These are phyloP conservation scores for Hypoxylon sp. DNA, from an alignment of 2,329 filamentous ascomycete genomes.

Conservation along the genomic window DNA sequence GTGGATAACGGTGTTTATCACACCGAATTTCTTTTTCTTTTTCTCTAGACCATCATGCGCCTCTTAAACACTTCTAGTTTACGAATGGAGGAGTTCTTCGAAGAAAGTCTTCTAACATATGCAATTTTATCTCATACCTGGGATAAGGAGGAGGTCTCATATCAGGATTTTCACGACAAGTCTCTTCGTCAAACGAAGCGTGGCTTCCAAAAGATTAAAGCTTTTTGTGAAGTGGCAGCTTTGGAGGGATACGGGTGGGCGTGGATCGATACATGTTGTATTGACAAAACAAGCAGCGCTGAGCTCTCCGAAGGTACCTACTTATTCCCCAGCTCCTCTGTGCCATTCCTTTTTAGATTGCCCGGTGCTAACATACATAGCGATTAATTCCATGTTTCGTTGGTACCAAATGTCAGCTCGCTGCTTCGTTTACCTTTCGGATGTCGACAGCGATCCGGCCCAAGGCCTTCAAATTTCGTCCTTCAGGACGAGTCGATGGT, in stretches of 20 bases:
- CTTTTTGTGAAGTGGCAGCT: background rate
- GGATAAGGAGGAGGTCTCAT: constrained; percentile 17
- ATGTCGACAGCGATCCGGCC: background rate
- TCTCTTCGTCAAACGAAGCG: background rate
- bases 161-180: constrained; percentile 4
- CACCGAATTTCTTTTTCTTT: background rate
- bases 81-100: constrained; percentile 21
- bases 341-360: no score
- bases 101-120: constrained; percentile 3
- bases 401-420: constrained; percentile 9
- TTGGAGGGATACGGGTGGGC: background rate
- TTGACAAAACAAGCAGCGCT: constrained; percentile 6
- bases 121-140: constrained; percentile 23
- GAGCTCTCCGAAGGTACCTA: constrained; percentile 1
- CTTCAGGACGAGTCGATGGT: constrained; percentile 13
- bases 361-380: background rate
- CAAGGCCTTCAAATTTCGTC: background rate
- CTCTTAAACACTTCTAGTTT: constrained; percentile 9
- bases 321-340: background rate
- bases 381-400: constrained; percentile 29
- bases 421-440: constrained; percentile 24
- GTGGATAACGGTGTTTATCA: background rate
- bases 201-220: background rate
- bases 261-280: constrained; percentile 18
- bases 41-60: constrained; percentile 4